These are phyloP conservation scores for Colletotrichum sansevieriae DNA, from an alignment of 2,329 filamentous ascomycete genomes.

Conservation along the genomic window DNA sequence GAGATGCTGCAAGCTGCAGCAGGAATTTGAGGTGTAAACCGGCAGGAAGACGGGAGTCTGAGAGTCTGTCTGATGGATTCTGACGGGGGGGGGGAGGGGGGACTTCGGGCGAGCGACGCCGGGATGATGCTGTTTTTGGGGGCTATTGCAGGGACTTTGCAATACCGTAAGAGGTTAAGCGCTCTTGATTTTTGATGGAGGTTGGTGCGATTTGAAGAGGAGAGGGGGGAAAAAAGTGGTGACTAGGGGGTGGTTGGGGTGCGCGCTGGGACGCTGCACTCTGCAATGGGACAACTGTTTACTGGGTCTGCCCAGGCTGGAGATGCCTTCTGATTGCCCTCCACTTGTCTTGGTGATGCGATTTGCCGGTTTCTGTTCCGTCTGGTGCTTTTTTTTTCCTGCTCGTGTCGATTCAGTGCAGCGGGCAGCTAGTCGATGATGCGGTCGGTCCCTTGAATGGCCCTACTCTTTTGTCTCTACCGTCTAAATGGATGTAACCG, in stretches of 20 bases:
- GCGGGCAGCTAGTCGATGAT: constrained; percentile 1
- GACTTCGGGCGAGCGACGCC: constrained; percentile 40
- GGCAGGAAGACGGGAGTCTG: constrained; percentile 33
- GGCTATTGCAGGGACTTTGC: constrained; percentile 22
- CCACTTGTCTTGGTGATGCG: constrained; percentile 34
- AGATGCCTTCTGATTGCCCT: constrained; percentile 28
- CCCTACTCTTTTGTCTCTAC: constrained; percentile 4
- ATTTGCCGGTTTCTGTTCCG: constrained; percentile 36
- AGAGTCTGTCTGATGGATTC: constrained; percentile 32
- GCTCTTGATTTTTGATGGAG: constrained; percentile 19
- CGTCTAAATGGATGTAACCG: not conserved
- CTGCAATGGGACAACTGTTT: constrained; percentile 10
- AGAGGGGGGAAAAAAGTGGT: not conserved
- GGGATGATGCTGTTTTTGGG: constrained; percentile 32
- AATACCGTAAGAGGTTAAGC: constrained; percentile 27
- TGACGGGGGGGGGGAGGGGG: constrained; percentile 29
- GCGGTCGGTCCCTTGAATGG: not conserved
- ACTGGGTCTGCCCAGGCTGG: constrained; percentile 26
- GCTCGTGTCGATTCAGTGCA: constrained; percentile 11
- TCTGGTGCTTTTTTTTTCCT: constrained; percentile 15
- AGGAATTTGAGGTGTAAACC: constrained; percentile 1
- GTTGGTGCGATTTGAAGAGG: not conserved
- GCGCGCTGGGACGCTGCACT: constrained; percentile 6
- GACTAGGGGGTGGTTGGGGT: constrained; percentile 14
- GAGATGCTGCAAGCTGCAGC: constrained; percentile 40